Evolutionary conservation across 805 yeast species (phyloP).

Genomic region (Candida berthetii): DNA sequence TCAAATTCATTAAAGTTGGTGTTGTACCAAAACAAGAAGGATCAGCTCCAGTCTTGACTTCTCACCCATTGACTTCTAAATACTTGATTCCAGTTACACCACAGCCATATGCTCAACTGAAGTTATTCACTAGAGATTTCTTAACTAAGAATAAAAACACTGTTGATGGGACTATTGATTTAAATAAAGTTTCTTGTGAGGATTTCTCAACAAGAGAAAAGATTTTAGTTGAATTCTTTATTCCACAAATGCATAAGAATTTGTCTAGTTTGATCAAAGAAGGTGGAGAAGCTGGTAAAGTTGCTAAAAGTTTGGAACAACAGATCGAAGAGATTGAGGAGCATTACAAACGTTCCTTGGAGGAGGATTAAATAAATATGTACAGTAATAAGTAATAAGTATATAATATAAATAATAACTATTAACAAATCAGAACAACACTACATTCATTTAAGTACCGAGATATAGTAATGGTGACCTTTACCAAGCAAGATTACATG

Average conservation of each 20-base stretch:
- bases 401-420: no score
- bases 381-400: no score
- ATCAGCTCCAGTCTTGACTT: conserved; percentile 12
- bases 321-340: conserved; percentile 6
- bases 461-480: no score
- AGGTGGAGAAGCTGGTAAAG: conserved; percentile 68
- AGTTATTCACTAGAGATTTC: conserved; percentile 44
- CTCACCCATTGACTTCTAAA: conserved; percentile 42
- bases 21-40: conserved; percentile 16
- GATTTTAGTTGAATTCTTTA: conserved; percentile 47
- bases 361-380: no score
- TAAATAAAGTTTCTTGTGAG: conserved; percentile 47
- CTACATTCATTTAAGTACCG: no score
- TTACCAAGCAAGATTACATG: no score
- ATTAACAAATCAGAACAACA: no score
- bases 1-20: conserved; percentile 38
- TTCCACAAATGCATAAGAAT: conserved; percentile 41
- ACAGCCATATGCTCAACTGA: conserved; percentile 59
- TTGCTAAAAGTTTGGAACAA: conserved; percentile 23
- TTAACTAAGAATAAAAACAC: conserved; percentile 9
- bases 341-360: background rate
- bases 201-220: conserved; percentile 51
- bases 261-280: conserved; percentile 49
- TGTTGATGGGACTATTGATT: conserved; percentile 22
- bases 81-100: conserved; percentile 53